Conservation (phyloP, 1,284 basidiomycete species). For the Papiliotrema laurentii region DNA sequence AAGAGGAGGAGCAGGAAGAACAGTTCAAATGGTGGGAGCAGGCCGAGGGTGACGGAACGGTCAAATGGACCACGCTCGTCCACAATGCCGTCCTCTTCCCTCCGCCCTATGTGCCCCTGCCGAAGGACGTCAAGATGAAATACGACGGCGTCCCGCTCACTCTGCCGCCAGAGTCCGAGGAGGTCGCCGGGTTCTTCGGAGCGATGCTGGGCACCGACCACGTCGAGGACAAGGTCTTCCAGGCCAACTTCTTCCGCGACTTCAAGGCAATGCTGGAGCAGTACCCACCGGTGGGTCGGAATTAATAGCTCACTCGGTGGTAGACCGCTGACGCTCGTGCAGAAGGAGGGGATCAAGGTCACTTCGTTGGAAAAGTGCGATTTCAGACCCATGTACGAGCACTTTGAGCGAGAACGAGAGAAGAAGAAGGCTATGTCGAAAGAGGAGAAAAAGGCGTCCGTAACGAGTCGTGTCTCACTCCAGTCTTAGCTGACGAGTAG, state of each 20-base stretch:
- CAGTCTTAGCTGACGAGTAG: constrained; percentile 19
- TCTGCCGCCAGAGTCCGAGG: constrained; percentile 82
- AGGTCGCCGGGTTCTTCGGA: constrained; percentile 95
- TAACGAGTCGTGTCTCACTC: neutral
- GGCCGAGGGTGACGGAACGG: constrained; percentile 63
- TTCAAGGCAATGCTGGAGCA: constrained; percentile 74
- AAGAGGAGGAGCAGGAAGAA: constrained; percentile 41
- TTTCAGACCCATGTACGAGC: constrained; percentile 89
- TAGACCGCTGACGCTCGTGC: constrained; percentile 32
- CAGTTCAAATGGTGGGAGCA: constrained; percentile 77
- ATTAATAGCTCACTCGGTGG: neutral
- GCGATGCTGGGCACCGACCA: constrained; percentile 92
- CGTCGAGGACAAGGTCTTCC: constrained; percentile 81
- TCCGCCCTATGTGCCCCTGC: constrained; percentile 84
- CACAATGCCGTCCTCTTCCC: constrained; percentile 96
- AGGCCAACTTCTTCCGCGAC: constrained; percentile 94
- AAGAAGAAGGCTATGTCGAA: constrained; percentile 83
- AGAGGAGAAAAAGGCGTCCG: constrained; percentile 75
- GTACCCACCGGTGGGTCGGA: constrained; percentile 72
- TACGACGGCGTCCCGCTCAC: constrained; percentile 85
- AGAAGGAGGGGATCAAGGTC: constrained; percentile 65
- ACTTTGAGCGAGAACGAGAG: constrained; percentile 86
- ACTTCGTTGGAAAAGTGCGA: constrained; percentile 78
- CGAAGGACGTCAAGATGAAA: constrained; percentile 84
- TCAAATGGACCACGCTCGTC: constrained; percentile 89